Percentiles rank a stretch among this genome's conserved stretches.
phyloP scores from a whole-genome alignment of 164 flowering plant genomes.

The Magnolia changhungtana region DNA sequence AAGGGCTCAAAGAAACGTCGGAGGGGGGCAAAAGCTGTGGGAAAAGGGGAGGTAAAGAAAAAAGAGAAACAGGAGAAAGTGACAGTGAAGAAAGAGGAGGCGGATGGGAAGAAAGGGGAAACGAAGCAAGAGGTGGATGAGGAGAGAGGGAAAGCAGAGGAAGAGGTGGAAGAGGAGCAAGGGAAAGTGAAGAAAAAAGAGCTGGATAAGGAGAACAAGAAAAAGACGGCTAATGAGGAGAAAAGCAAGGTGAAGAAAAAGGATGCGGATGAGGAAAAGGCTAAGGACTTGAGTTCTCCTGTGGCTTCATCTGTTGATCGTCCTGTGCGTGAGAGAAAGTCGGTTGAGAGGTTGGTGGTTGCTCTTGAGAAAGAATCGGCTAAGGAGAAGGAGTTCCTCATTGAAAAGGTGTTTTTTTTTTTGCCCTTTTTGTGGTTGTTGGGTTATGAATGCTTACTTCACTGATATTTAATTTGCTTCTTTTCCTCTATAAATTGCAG shows the following conservation, averaged over 20 bases:
- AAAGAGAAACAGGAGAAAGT: constrained; percentile 2
- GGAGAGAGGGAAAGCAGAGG: background rate
- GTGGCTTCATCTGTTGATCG: constrained; percentile 35
- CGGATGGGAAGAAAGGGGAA: background rate
- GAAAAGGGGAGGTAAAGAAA: constrained; percentile 1
- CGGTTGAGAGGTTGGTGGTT: constrained; percentile 63
- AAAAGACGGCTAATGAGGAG: constrained; percentile 6
- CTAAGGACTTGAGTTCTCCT: constrained; percentile 48
- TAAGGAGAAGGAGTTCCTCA: constrained; percentile 39
- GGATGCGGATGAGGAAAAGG: constrained; percentile 24
- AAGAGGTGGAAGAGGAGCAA: background rate
- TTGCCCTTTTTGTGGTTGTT: background rate
- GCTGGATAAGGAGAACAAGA: constrained; percentile 12
- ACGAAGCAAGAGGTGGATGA: constrained; percentile 7
- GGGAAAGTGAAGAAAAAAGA: background rate
- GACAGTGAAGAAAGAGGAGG: background rate
- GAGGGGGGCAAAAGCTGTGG: background rate
- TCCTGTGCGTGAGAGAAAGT: constrained; percentile 46
- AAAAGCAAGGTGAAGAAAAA: constrained; percentile 18
- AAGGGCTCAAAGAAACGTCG: background rate
- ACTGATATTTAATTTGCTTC: background rate
- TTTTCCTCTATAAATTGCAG: constrained; percentile 36
- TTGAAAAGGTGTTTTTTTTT: constrained; percentile 48
- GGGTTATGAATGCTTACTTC: background rate
- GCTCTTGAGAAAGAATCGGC: constrained; percentile 49